Base-by-base conservation (phyloP, 2,329 filamentous ascomycete genomes). In the Dactylonectria estremocensis region DNA sequence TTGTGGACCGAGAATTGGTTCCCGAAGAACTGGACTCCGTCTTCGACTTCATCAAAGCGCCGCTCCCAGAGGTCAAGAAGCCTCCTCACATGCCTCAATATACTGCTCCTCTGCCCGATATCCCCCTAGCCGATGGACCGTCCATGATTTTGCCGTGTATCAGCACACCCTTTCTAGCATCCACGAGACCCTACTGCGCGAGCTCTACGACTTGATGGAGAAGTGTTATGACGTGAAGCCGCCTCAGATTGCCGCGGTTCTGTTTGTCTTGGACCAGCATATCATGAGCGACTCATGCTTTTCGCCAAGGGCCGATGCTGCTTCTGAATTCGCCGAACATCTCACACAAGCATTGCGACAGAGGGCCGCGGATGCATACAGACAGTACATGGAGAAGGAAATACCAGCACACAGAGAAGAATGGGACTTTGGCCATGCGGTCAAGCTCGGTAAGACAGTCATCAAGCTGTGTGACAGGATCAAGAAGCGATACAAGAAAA, bases 391-490 rank as follows among this genome's bases (percentile, higher is more conserved):
- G 55, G 89, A 95, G 66, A 90, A 91, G 69, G 89, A 95, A 76
- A 91, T 99, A 1, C 95, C 95, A 1, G 88, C 92, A 37, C 89
- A 92, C 62, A 91, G 94, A 73, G 90, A 95, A 71, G 88, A 93
- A 56, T 98, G 96, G 95, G 90, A 98, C 73, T 95, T 97, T 78
- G 92, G 89, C 69, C 94, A 98, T 80, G 92, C 98, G 64, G 94
- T 98, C 66, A 90, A 95, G 77, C 88, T 99, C 24, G 95, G 95
- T 16, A 94, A 96, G 78, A 90, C 91, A 1, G 94, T 98, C 5
- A 91, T 94, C 55, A 95, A 93, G 72, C 86, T 98, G 35, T 94
- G 93, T 70, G 92, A 97, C 75, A 93, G 92, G 78, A 97, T 98
- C 58, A 92, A 95, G 80, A 98, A 98, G 82, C 90, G 95, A 55